Evolutionary conservation across 257 asterid species (phyloP).

Genomic region (Parsonsia alboflavescens): DNA sequence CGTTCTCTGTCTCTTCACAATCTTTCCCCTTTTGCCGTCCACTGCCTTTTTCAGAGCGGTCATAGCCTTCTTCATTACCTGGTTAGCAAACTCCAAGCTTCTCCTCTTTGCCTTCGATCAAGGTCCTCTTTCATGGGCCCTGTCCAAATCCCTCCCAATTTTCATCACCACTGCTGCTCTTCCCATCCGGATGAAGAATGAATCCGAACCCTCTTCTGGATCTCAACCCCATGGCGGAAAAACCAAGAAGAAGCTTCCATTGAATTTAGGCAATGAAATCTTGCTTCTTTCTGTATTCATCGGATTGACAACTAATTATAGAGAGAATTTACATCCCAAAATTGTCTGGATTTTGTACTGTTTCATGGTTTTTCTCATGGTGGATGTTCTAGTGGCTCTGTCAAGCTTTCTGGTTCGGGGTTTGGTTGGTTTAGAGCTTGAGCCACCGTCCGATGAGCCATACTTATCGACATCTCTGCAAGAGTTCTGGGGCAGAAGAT

Average conservation of each 20-base stretch:
- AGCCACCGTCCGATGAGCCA: conserved; percentile 58
- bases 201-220: not conserved
- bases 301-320: conserved; percentile 3
- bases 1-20: conserved; percentile 30
- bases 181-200: conserved; percentile 31
- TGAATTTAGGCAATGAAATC: conserved; percentile 30
- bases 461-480: conserved; percentile 53
- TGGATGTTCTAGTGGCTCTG: conserved; percentile 31
- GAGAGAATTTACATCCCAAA: conserved; percentile 14
- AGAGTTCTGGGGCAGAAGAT: conserved; percentile 71
- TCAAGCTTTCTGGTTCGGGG: conserved; percentile 23
- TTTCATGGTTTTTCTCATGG: conserved; percentile 26
- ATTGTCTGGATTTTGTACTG: conserved; percentile 23
- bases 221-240: not conserved
- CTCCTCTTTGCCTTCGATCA: conserved; percentile 53
- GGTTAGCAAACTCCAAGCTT: conserved; percentile 52
- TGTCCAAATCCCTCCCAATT: conserved; percentile 28
- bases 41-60: conserved; percentile 36
- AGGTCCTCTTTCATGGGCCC: conserved; percentile 38
- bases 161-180: conserved; percentile 49
- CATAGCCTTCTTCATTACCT: conserved; percentile 37
- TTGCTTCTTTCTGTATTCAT: conserved; percentile 21
- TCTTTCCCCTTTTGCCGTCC: conserved; percentile 35
- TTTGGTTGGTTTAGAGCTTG: conserved; percentile 39
- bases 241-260: conserved; percentile 21